Percentiles rank a stretch among this genome's conserved stretches.
Evolutionary conservation across 768 basidiomycete species (phyloP).

Genomic region (Mycena venus): DNA sequence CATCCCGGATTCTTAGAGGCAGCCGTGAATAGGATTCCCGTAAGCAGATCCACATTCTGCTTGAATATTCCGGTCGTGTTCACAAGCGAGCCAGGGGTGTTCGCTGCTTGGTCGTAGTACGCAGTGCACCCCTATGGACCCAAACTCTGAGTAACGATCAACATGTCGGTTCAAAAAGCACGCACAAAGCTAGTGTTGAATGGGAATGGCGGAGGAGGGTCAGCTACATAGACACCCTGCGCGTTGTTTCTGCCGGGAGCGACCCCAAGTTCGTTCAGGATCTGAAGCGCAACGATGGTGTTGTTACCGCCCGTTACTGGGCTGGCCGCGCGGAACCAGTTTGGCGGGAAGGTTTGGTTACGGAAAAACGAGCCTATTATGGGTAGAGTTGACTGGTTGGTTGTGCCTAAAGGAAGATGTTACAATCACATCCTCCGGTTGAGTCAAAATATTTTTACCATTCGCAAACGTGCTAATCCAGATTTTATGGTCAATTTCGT

Average conservation of each 20-base stretch:
- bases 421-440: too few species aligned
- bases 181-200: slow-evolving; percentile 27
- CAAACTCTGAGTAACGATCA: not conserved
- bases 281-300: not conserved
- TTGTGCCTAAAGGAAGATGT: too few species aligned
- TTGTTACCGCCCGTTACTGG: slow-evolving; percentile 10
- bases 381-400: slow-evolving; percentile 23
- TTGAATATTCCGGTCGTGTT: slow-evolving; percentile 31
- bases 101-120: slow-evolving; percentile 23
- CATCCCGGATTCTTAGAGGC: too few species aligned
- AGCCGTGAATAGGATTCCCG: slow-evolving; percentile 28
- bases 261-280: not conserved
- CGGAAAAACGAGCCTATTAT: slow-evolving; percentile 24
- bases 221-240: slow-evolving; percentile 24
- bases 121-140: slow-evolving; percentile 16
- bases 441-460: not conserved
- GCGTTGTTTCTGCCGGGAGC: slow-evolving; percentile 28
- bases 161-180: not conserved
- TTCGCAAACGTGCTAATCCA: slow-evolving; percentile 27
- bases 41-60: slow-evolving; percentile 24
- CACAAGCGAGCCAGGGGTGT: slow-evolving; percentile 10
- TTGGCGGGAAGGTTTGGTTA: slow-evolving; percentile 26
- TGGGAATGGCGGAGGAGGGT: slow-evolving; percentile 24
- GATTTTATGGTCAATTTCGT: not conserved
- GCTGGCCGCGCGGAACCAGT: slow-evolving; percentile 25